Evolutionary conservation across 2,329 filamentous ascomycete species (phyloP).

Genomic region (Amauroascus niger): DNA sequence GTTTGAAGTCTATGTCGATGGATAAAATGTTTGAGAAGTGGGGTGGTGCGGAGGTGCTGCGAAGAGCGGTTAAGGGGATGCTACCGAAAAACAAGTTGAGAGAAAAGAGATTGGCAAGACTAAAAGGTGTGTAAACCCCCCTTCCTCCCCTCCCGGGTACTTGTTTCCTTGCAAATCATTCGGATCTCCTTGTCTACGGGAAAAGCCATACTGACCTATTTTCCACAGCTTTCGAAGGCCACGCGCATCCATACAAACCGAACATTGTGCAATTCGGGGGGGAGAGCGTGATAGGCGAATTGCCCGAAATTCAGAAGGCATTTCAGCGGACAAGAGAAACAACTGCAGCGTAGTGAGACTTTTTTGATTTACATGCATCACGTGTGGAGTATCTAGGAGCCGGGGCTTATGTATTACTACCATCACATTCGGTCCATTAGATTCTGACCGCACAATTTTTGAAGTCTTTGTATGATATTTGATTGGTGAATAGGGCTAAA

Average conservation of each 20-base stretch:
- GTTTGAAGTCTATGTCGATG: slow-evolving; percentile 82
- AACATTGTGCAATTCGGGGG: slow-evolving; percentile 70
- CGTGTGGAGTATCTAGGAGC: slow-evolving; percentile 1
- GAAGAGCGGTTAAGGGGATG: slow-evolving; percentile 92
- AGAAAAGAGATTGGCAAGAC: slow-evolving; percentile 72
- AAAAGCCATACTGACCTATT: slow-evolving; percentile 3
- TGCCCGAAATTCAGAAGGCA: slow-evolving; percentile 31
- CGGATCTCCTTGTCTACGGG: no score
- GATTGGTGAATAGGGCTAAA: neutral
- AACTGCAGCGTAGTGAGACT: slow-evolving; percentile 4
- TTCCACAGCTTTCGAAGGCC: slow-evolving; percentile 71
- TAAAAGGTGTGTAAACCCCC: slow-evolving; percentile 53
- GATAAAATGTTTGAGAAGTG: slow-evolving; percentile 89
- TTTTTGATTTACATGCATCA: slow-evolving; percentile 6
- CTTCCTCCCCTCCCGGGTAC: neutral
- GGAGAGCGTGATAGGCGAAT: slow-evolving; percentile 31
- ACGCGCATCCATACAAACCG: slow-evolving; percentile 78
- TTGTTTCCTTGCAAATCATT: neutral
- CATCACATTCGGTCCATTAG: neutral
- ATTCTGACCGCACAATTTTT: neutral
- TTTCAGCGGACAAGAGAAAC: slow-evolving; percentile 27
- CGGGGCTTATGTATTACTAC: slow-evolving; percentile 7
- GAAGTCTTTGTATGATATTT: slow-evolving; percentile 9
- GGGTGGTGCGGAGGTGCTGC: slow-evolving; percentile 81
- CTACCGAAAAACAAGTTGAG: slow-evolving; percentile 90